These are phyloP conservation scores for Cordyceps militaris DNA, from an alignment of 2,329 filamentous ascomycete species.

Conservation along the genomic window DNA sequence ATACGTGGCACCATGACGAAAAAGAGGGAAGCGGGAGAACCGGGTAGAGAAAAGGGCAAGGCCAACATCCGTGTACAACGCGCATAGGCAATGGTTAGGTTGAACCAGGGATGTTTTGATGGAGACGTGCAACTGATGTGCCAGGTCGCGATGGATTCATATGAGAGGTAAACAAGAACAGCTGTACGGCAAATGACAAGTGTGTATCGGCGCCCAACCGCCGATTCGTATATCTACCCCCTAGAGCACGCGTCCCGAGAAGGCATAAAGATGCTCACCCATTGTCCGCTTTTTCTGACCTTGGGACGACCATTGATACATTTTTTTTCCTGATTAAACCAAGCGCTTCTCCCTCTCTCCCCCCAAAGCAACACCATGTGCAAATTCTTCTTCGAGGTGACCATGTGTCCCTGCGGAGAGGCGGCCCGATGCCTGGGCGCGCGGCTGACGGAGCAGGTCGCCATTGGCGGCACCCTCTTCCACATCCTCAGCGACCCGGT, in stretches of 20 bases:
- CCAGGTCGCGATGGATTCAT: too few relatives aligned
- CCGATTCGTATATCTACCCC: background rate
- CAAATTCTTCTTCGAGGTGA: background rate
- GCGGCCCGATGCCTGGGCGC: background rate
- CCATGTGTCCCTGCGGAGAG: background rate
- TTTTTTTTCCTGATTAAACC: background rate
- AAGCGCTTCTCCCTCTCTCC: background rate
- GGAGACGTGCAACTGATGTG: too few relatives aligned
- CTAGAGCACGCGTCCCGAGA: background rate
- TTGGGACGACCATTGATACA: too few relatives aligned
- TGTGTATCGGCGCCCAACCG: background rate
- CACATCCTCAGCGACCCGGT: background rate
- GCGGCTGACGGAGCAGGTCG: background rate
- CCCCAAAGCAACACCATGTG: background rate
- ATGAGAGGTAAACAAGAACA: background rate
- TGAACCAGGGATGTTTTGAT: too few relatives aligned
- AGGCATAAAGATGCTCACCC: background rate
- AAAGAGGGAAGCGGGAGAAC: too few relatives aligned
- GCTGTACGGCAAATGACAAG: background rate
- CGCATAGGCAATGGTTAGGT: too few relatives aligned
- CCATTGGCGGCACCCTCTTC: background rate
- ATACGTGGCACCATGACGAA: too few relatives aligned
- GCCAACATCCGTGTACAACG: conserved; percentile 1
- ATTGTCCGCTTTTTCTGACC: too few relatives aligned
- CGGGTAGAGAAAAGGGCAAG: too few relatives aligned